Base-by-base conservation (phyloP, 106 monocot species). In the Cymbidium sinense region DNA sequence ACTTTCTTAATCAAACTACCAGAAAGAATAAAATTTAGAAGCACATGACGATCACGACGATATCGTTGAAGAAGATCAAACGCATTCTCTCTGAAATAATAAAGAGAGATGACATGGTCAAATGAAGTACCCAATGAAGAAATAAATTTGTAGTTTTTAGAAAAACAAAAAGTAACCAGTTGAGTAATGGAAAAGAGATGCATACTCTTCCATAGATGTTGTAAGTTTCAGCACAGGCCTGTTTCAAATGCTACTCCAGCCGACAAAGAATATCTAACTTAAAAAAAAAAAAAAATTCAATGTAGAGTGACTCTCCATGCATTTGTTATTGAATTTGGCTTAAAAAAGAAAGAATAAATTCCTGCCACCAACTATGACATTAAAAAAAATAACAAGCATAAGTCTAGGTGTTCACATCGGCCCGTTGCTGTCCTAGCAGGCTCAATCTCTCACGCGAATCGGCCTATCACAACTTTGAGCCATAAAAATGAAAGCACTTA, bases 1-100 rank as follows among this genome's bases (percentile, higher is more conserved):
- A 98, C 94, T 85, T 98, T 98, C 86, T 94, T 98, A 36, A 98
- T 90, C 84, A 98, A 83, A 85, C 82, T 98, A 50, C 98, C 91
- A 35, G 94, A 98, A 33, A 98, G 80, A 75, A 98, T 86, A 51
- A 85, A 98, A 55, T 87, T 98, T 27, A 98, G 88, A 36, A 94
- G 90, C 37, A 94, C 82, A 50, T 83, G 94, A 8, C 94, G 91
- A 74, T 98, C 94, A 43, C 94, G 91, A 5, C 94, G 86, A 80
- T 94, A 92, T 0, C 88, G 85, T 75, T 98, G 98, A 29, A 98
- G 86, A 83, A 92, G 89, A 79, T 91, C 91, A 41, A 90, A 67
- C 33, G 76, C 78, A 86, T 90, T 90, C 79, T 89, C 88, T 79
- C 98, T 98, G 89, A 34, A 65, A 70, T 71, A 61, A 30, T 6